Percentiles rank a stretch among this genome's conserved stretches.
phyloP scores from a whole-genome alignment of 176 grass and related monocot genomes.

The Saccharum officinarum region DNA sequence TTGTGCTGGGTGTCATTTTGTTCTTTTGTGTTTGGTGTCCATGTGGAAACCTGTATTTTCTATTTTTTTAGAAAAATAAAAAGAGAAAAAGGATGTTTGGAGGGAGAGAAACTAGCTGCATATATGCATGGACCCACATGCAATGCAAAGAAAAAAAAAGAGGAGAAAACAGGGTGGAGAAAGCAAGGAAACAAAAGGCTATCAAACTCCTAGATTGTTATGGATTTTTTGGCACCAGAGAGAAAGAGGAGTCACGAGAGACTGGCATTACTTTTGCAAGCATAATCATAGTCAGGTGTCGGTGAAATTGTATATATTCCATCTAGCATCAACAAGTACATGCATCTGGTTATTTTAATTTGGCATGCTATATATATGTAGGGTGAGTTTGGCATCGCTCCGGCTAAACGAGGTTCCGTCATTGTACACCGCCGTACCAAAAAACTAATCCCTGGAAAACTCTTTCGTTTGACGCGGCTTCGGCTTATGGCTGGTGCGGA shows the following conservation, averaged over 20 bases:
- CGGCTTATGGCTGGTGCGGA: too few species aligned
- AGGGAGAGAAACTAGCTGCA: background rate
- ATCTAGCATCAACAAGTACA: background rate
- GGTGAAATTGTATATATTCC: background rate
- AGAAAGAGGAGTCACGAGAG: background rate
- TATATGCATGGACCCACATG: background rate
- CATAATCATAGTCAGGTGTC: background rate
- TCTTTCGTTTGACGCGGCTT: too few species aligned
- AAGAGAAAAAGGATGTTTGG: constrained; percentile 6
- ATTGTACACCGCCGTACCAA: too few species aligned
- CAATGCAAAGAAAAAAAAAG: background rate
- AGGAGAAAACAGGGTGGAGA: background rate
- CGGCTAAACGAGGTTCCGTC: too few species aligned
- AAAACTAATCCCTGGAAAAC: too few species aligned
- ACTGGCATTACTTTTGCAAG: background rate
- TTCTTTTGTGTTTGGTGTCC: constrained; percentile 19
- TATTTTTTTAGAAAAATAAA: background rate
- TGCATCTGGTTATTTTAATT: background rate
- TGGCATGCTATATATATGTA: background rate
- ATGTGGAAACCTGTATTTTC: constrained; percentile 23
- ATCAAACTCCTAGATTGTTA: constrained; percentile 9
- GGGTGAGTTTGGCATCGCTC: background rate
- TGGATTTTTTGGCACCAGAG: background rate
- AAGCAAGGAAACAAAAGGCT: constrained; percentile 18
- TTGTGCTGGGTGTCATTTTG: background rate